phyloP scores from a whole-genome alignment of 805 yeast species.

The Saturnispora sanitii region DNA sequence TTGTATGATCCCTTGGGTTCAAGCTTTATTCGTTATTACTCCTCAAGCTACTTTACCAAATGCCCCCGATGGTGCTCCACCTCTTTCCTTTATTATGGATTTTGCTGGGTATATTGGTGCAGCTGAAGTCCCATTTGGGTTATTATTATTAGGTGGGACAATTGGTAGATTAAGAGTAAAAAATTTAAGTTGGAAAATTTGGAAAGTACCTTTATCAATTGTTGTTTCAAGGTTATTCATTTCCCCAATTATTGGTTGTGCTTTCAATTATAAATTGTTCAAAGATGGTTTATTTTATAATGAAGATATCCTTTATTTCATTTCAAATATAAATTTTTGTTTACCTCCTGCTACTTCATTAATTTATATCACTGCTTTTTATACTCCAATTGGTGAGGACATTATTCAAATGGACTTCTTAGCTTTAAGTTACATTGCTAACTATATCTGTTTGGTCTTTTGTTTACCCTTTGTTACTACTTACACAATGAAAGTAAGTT shows the following conservation, averaged over 20 bases:
- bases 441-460: constrained; percentile 58
- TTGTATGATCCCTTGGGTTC: constrained; percentile 82
- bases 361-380: constrained; percentile 81
- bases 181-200: constrained; percentile 53
- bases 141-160: constrained; percentile 77
- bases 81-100: constrained; percentile 78
- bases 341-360: constrained; percentile 85
- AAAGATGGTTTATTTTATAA: constrained; percentile 54
- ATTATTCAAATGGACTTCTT: constrained; percentile 74
- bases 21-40: constrained; percentile 53
- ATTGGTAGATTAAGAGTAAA: constrained; percentile 62
- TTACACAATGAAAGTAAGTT: constrained; percentile 47
- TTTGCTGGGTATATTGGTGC: constrained; percentile 69
- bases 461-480: constrained; percentile 69
- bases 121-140: constrained; percentile 84
- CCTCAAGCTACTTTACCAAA: constrained; percentile 40
- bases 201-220: constrained; percentile 53
- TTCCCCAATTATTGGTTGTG: constrained; percentile 71
- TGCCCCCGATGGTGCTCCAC: constrained; percentile 84
- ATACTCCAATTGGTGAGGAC: constrained; percentile 52
- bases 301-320: constrained; percentile 56
- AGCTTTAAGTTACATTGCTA: constrained; percentile 64
- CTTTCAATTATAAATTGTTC: constrained; percentile 52
- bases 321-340: constrained; percentile 64
- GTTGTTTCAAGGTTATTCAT: constrained; percentile 51